Percentiles rank a stretch among this genome's conserved stretches.
Evolutionary conservation across 2,329 filamentous ascomycete genomes (phyloP).

Genomic region (Colletotrichum siamense): DNA sequence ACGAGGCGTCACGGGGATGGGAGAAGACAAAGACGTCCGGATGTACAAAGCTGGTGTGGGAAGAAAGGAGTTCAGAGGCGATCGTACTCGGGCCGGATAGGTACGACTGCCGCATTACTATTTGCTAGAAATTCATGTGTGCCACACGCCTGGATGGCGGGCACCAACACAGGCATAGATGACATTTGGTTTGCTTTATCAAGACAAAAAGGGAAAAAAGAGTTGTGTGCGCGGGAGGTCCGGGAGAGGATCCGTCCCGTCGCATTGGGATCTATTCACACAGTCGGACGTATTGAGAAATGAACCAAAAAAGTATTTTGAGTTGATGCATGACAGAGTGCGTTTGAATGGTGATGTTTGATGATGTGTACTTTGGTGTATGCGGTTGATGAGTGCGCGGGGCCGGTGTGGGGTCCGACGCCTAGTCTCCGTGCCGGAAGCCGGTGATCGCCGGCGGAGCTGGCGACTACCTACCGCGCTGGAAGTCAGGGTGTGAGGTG

Average conservation of each 20-base stretch:
- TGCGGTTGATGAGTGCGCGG: rapidly evolving
- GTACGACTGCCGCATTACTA: conserved; percentile 1
- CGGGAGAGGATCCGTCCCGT: background rate
- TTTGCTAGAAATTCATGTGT: conserved; percentile 9
- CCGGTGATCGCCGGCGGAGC: background rate
- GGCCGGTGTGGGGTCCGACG: background rate
- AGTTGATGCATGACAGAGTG: background rate
- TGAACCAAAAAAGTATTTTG: background rate
- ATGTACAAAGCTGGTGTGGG: conserved; percentile 1
- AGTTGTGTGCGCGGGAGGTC: background rate
- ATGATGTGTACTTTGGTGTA: background rate
- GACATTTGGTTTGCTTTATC: conserved; percentile 4
- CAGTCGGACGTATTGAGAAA: conserved; percentile 11
- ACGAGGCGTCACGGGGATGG: background rate
- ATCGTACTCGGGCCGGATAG: background rate
- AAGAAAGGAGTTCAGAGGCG: background rate
- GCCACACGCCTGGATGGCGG: conserved; percentile 12
- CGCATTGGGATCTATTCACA: background rate
- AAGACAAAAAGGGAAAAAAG: background rate
- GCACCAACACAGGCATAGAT: conserved; percentile 12
- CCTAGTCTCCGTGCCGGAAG: background rate
- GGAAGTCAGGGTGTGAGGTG: no score
- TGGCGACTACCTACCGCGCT: background rate
- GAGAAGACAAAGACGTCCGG: background rate
- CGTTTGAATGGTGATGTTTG: background rate